These are phyloP conservation scores for Apiospora phragmitis DNA, from an alignment of 2,329 filamentous ascomycete genomes.

Conservation along the genomic window DNA sequence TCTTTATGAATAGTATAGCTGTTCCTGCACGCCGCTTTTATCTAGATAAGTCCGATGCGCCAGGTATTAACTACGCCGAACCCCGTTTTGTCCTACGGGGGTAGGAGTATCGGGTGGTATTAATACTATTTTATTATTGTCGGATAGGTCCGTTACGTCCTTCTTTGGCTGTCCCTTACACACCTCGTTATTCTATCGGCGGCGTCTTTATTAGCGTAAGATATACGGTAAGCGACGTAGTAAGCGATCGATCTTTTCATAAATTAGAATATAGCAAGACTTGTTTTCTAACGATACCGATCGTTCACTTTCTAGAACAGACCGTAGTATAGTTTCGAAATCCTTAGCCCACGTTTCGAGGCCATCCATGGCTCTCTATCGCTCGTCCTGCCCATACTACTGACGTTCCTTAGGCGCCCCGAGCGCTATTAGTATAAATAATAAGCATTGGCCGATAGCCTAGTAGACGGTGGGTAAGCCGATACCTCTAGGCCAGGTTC, in stretches of 20 bases:
- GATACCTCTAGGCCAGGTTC: slow-evolving; percentile 28
- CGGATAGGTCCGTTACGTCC: slow-evolving; percentile 10
- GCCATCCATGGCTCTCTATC: slow-evolving; percentile 10
- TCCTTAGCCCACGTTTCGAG: slow-evolving; percentile 24
- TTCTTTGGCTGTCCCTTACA: neutral
- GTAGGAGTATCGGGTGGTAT: slow-evolving; percentile 12
- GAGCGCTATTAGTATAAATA: slow-evolving; percentile 31
- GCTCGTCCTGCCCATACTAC: slow-evolving; percentile 31
- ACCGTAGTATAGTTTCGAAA: slow-evolving; percentile 25
- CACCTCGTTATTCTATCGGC: neutral
- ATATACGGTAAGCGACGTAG: slow-evolving; percentile 27
- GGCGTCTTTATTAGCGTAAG: neutral
- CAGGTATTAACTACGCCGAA: slow-evolving; percentile 20
- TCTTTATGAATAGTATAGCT: slow-evolving; percentile 11
- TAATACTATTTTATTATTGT: slow-evolving; percentile 16
- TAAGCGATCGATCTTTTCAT: slow-evolving; percentile 22
- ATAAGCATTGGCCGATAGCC: slow-evolving; percentile 32
- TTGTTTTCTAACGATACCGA: slow-evolving; percentile 19
- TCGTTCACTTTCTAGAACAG: slow-evolving; percentile 26
- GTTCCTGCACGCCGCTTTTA: neutral
- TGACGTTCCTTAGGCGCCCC: slow-evolving; percentile 36
- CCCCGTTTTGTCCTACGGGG: slow-evolving; percentile 13
- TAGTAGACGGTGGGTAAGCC: slow-evolving; percentile 25
- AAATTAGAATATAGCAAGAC: slow-evolving; percentile 18
- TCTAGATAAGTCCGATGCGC: too few species aligned